phyloP scores from a whole-genome alignment of 2,329 filamentous ascomycete species.

The Pyrenophora teres region DNA sequence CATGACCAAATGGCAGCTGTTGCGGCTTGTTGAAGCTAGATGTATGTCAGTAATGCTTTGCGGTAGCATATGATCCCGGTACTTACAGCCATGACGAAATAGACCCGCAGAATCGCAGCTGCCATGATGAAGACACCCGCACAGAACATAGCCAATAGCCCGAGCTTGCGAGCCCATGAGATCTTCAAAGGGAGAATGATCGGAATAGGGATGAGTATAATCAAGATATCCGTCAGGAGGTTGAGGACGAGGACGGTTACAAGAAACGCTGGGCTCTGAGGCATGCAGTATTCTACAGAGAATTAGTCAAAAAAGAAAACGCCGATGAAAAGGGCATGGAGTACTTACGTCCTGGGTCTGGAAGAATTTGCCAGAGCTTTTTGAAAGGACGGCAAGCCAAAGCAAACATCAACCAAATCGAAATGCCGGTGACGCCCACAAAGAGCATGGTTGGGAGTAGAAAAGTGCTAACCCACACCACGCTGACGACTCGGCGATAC shows the following conservation, averaged over 20 bases:
- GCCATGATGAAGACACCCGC: constrained; percentile 45
- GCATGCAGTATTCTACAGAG: constrained; percentile 31
- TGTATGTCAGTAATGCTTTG: neutral
- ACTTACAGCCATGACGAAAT: constrained; percentile 39
- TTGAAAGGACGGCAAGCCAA: constrained; percentile 43
- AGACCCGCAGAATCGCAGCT: constrained; percentile 31
- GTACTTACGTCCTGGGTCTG: constrained; percentile 47
- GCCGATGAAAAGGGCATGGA: neutral
- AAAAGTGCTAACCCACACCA: constrained; percentile 45
- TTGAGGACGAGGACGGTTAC: constrained; percentile 44
- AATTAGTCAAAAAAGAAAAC: neutral
- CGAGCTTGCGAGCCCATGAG: constrained; percentile 35
- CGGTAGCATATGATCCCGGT: neutral
- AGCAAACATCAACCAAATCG: constrained; percentile 27
- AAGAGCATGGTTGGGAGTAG: constrained; percentile 45
- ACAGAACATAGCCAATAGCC: constrained; percentile 42
- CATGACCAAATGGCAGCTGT: constrained; percentile 47
- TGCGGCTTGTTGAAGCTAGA: constrained; percentile 16
- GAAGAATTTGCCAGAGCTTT: constrained; percentile 45
- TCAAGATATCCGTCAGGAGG: constrained; percentile 42
- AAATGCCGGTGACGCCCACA: constrained; percentile 29
- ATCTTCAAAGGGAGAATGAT: constrained; percentile 37
- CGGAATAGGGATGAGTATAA: constrained; percentile 46
- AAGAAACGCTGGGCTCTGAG: constrained; percentile 43
- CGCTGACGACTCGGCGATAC: constrained; percentile 45